A percentile compares a stretch with the other conserved stretches of the same genome.
Evolutionary conservation across 2,329 filamentous ascomycete genomes (phyloP).

Genomic region (Fusarium scirpi): DNA sequence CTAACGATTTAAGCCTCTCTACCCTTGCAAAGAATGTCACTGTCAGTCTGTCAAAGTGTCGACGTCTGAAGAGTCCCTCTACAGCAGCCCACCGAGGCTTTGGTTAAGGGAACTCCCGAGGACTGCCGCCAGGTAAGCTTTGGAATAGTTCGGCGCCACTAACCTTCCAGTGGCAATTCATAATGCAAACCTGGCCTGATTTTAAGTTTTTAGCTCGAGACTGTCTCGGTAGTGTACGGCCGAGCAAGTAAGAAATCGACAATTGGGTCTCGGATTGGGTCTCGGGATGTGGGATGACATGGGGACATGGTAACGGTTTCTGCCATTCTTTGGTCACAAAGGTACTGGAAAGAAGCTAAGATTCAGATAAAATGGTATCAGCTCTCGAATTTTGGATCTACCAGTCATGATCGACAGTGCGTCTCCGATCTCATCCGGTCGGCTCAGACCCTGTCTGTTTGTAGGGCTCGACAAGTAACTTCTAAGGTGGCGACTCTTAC

Average conservation of each 20-base stretch:
- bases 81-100: background rate
- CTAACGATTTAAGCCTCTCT: background rate
- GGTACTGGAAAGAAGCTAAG: background rate
- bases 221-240: background rate
- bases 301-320: background rate
- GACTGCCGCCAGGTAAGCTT: background rate
- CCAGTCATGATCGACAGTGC: background rate
- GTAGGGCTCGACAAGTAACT: background rate
- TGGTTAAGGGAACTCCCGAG: background rate
- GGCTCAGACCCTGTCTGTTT: background rate
- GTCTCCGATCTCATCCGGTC: background rate
- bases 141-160: background rate
- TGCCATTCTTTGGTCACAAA: background rate
- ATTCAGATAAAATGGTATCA: background rate
- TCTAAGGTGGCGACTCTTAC: background rate
- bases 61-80: background rate
- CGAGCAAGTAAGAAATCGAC: background rate
- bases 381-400: background rate
- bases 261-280: background rate
- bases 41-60: background rate
- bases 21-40: background rate
- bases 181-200: background rate
- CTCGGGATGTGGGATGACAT: background rate
- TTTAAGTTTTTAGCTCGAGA: background rate
- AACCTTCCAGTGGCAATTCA: background rate